Evolutionary conservation across 768 basidiomycete genomes (phyloP).

Genomic region (Hydnomerulius pinastri): DNA sequence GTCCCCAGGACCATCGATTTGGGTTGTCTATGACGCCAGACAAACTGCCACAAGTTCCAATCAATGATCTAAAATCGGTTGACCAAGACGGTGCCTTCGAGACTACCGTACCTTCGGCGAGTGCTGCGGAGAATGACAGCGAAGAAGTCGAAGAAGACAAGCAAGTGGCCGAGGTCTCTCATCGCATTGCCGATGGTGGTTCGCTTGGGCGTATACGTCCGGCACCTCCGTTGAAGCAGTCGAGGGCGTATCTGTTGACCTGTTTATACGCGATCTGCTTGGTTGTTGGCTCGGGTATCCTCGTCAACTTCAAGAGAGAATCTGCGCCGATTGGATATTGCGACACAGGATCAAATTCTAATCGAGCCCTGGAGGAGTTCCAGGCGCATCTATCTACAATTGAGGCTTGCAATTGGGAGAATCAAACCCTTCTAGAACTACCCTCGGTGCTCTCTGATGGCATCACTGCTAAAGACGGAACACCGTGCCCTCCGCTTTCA

Average conservation of each 20-base stretch:
- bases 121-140: slow-evolving; percentile 20
- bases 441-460: slow-evolving; percentile 27
- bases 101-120: slow-evolving; percentile 12
- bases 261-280: slow-evolving; percentile 42
- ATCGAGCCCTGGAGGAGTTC: slow-evolving; percentile 51
- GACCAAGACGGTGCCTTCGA: background rate
- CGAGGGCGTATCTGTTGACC: slow-evolving; percentile 39
- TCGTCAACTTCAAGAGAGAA: slow-evolving; percentile 60
- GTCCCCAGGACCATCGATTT: slow-evolving; percentile 20
- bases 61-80: slow-evolving; percentile 5
- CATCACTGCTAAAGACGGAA: slow-evolving; percentile 31
- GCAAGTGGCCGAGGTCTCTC: slow-evolving; percentile 37
- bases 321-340: slow-evolving; percentile 79
- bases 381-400: slow-evolving; percentile 47
- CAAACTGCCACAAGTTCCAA: slow-evolving; percentile 8
- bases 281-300: slow-evolving; percentile 33
- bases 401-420: slow-evolving; percentile 57
- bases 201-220: slow-evolving; percentile 7
- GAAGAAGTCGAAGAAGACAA: slow-evolving; percentile 17
- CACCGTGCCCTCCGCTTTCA: slow-evolving; percentile 55
- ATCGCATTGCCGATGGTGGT: slow-evolving; percentile 40
- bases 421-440: slow-evolving; percentile 48
- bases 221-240: slow-evolving; percentile 13
- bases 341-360: slow-evolving; percentile 62
- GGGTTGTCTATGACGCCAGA: slow-evolving; percentile 14